Conservation (phyloP, 1,284 basidiomycete genomes). For the Ustilago cynodontis region DNA sequence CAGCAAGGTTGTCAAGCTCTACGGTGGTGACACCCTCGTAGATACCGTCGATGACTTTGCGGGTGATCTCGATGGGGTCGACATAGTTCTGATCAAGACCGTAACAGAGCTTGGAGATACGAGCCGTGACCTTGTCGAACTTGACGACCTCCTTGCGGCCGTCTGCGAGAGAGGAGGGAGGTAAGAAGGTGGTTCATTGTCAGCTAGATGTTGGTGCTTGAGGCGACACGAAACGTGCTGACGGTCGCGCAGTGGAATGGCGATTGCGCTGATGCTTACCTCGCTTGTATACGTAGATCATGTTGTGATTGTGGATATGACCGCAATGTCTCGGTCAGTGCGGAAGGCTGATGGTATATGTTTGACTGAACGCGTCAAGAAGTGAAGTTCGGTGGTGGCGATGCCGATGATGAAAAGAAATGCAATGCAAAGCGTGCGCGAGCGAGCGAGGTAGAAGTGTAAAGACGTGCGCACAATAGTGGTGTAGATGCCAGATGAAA, state of each 20-base stretch:
- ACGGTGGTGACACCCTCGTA: conserved; percentile 96
- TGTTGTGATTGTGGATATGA: conserved; percentile 29
- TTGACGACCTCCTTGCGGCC: conserved; percentile 68
- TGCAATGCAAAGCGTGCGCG: conserved; percentile 9
- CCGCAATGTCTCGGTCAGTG: conserved; percentile 12
- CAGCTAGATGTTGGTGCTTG: conserved; percentile 15
- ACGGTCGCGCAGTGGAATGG: neutral
- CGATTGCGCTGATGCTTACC: conserved; percentile 60
- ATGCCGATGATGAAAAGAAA: conserved; percentile 10
- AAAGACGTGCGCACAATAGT: conserved; percentile 24
- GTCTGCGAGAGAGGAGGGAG: conserved; percentile 37
- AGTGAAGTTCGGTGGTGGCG: conserved; percentile 6
- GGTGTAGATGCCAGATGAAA: conserved; percentile 9
- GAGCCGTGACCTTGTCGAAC: conserved; percentile 73
- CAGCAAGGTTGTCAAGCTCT: conserved; percentile 83
- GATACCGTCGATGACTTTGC: conserved; percentile 86
- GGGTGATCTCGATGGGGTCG: conserved; percentile 84
- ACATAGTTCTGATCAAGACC: conserved; percentile 94
- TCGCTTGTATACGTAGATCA: conserved; percentile 69
- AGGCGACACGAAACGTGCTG: neutral
- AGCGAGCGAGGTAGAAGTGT: neutral
- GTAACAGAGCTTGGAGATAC: conserved; percentile 96
- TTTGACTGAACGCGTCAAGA: conserved; percentile 13
- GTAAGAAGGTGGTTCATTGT: neutral
- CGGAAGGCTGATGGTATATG: conserved; percentile 16